A percentile compares a stretch with the other conserved stretches of the same genome.
Conservation (phyloP, 805 yeast genomes). For the Candida dendrica region DNA sequence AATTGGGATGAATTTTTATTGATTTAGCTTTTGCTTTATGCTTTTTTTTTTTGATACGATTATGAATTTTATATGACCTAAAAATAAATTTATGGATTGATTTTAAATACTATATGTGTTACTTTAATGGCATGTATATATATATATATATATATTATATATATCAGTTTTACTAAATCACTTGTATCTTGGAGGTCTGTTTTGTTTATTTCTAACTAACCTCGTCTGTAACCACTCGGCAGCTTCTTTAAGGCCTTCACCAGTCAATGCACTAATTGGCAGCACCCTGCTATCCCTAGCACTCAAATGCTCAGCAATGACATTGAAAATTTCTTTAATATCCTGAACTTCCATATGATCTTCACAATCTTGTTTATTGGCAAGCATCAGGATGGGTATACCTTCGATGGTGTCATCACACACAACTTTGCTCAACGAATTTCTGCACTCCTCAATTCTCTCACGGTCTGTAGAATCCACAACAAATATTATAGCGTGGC, state of each 20-base stretch:
- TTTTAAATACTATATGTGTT: neutral
- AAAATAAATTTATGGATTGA: too few species aligned
- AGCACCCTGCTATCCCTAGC: slow-evolving; percentile 89
- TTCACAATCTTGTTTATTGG: slow-evolving; percentile 84
- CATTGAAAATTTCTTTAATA: slow-evolving; percentile 76
- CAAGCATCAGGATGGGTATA: slow-evolving; percentile 88
- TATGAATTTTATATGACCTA: too few species aligned
- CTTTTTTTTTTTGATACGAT: neutral
- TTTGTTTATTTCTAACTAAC: slow-evolving; percentile 38
- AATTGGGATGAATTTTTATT: neutral
- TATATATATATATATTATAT: too few species aligned
- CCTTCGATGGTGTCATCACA: slow-evolving; percentile 59
- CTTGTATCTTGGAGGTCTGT: slow-evolving; percentile 30
- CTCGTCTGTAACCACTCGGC: slow-evolving; percentile 83
- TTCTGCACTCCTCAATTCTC: slow-evolving; percentile 76
- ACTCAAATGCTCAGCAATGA: slow-evolving; percentile 73
- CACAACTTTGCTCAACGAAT: slow-evolving; percentile 49
- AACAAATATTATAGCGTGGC: slow-evolving; percentile 88
- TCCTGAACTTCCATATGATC: slow-evolving; percentile 68
- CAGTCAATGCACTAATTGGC: slow-evolving; percentile 78
- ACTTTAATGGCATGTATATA: neutral
- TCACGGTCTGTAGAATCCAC: slow-evolving; percentile 86
- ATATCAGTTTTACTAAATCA: slow-evolving; percentile 1
- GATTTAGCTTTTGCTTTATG: neutral
- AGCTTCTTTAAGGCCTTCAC: slow-evolving; percentile 78